These are phyloP conservation scores for Macrophomina pseudophaseolina DNA, from an alignment of 2,329 filamentous ascomycete genomes.

Conservation along the genomic window DNA sequence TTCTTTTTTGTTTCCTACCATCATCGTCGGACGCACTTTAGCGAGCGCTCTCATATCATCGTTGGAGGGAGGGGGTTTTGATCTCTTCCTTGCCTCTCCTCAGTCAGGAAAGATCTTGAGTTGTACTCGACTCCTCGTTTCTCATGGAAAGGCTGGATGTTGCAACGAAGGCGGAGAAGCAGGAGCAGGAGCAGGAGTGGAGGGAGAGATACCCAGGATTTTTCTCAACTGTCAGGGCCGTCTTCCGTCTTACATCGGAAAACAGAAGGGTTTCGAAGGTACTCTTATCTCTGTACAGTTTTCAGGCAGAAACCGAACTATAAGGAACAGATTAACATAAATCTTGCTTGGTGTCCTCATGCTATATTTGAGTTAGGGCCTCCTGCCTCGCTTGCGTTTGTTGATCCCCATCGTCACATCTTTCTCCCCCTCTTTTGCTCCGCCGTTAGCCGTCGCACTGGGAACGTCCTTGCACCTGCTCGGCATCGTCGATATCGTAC, in stretches of 20 bases:
- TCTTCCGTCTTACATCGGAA: too few relatives aligned
- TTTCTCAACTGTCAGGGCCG: background rate
- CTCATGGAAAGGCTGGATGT: background rate
- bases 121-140: background rate
- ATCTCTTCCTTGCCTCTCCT: background rate
- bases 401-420: too few relatives aligned
- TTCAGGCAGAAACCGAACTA: background rate
- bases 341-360: too few relatives aligned
- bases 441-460: too few relatives aligned
- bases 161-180: background rate
- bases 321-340: background rate
- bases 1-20: background rate
- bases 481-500: too few relatives aligned
- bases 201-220: background rate
- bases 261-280: background rate
- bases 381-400: too few relatives aligned
- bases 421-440: too few relatives aligned
- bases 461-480: too few relatives aligned
- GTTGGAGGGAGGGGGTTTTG: background rate
- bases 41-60: background rate
- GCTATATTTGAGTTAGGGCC: too few relatives aligned
- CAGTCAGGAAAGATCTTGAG: background rate
- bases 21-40: background rate
- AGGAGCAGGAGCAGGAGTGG: background rate
- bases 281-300: background rate